phyloP scores from a whole-genome alignment of 2,329 filamentous ascomycete genomes.

The Aspergillus novofumigatus region DNA sequence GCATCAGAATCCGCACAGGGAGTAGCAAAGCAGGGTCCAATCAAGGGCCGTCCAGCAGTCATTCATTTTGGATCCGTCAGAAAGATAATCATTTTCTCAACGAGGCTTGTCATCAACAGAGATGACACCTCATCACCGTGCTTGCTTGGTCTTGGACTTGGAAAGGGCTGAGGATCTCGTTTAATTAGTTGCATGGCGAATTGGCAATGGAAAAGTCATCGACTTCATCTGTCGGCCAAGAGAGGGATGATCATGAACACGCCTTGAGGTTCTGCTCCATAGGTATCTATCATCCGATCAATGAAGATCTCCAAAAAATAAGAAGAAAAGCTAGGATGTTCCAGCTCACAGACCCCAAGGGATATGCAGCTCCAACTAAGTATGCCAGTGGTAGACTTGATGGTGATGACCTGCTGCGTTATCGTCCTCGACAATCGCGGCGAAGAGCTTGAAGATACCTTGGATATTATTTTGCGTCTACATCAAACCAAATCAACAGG shows the following conservation, averaged over 20 bases:
- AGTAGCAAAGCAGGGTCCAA: neutral
- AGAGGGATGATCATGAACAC: neutral
- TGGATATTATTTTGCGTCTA: neutral
- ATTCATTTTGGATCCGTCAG: neutral
- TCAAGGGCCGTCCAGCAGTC: neutral
- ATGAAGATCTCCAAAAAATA: neutral
- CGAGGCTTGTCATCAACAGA: neutral
- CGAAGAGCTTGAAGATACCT: no score
- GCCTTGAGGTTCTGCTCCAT: no score
- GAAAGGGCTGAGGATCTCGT: neutral
- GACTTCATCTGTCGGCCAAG: neutral
- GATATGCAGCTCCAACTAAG: neutral
- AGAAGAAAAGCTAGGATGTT: neutral
- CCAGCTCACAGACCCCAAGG: neutral
- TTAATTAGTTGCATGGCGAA: neutral
- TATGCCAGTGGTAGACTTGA: neutral
- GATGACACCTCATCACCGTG: neutral
- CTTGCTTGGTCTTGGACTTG: neutral
- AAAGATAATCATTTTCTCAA: neutral
- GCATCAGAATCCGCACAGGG: neutral
- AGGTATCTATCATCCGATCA: neutral
- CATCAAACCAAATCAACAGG: neutral
- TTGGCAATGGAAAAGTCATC: neutral
- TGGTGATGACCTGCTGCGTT: neutral
- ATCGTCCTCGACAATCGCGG: neutral